Evolutionary conservation across 1,284 basidiomycete species (phyloP), one percentile per base, ranked within the genome.

Genomic region (Bjerkandera adusta): DNA sequence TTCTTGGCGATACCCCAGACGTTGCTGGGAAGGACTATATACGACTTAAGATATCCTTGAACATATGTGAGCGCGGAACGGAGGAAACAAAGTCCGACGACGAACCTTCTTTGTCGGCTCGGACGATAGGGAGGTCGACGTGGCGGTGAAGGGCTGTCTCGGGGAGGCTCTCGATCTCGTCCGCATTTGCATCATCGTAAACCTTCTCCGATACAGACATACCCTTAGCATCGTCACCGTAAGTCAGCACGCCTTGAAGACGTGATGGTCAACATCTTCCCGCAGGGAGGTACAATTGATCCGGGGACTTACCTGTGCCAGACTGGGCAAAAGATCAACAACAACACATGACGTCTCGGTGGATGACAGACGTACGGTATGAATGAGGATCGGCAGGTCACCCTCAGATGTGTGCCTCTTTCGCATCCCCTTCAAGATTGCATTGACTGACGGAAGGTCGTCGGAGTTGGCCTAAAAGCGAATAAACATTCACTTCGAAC

Each of bases 1-100:
- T 72, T 72, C 4, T 61, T 59, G 1, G 72, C 73, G 4, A 73
- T 58, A 6, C 76, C 77, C 40, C 71, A 79, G 33, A 79, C 72
- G 1, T 70, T 72, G 7, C 70, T 63, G 0, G 75, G 76, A 5
- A 73, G 62, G 43, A 79, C 59, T 37, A 78, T 72, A 53, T 73
- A 73, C 4, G 72, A 67, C 49, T 66, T 69, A 45, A 72, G 68
- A 43, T 65, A 70, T 6, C 69, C 76, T 67, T n/a, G 32, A n/a
- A 35, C 1, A 16, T 13, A 35, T 13, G 15, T 27, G 13, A 20
- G 20, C 22, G 13, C 18, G 25, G 20, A 33, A 15, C 26, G 15
- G 33, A 11, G 12, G 18, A 11, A 1, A 26, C 10, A 30, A 20
- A 36, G 15, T 12, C 16, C 16, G 11, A 36, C 22, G 5, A 42